Conservation (phyloP, 2,329 filamentous ascomycete genomes). For the Calonectria ilicicola region DNA sequence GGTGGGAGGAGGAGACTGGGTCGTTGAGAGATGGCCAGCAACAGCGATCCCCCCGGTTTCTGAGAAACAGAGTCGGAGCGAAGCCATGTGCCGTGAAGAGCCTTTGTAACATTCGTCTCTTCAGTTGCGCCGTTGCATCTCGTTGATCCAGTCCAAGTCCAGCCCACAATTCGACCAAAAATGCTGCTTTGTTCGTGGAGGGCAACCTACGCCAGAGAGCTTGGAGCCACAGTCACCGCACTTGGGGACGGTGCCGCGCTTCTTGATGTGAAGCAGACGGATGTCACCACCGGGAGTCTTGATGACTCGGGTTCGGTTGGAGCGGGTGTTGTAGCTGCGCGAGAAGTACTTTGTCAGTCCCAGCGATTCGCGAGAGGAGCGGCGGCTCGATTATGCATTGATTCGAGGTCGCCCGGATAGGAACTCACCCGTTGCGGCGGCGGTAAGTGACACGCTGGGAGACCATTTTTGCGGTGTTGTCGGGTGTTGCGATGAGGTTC, state of each 20-base stretch:
- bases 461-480: slow-evolving; percentile 67
- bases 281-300: slow-evolving; percentile 98
- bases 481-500: slow-evolving; percentile 52
- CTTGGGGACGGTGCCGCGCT: slow-evolving; percentile 97
- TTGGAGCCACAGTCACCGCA: slow-evolving; percentile 99
- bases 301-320: slow-evolving; percentile 95
- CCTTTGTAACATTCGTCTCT: background rate
- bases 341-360: slow-evolving; percentile 39
- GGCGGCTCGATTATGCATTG: slow-evolving; percentile 27
- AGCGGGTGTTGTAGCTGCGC: slow-evolving; percentile 94
- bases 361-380: slow-evolving; percentile 24
- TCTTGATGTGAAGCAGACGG: slow-evolving; percentile 99
- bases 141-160: slow-evolving; percentile 25
- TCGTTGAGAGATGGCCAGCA: background rate
- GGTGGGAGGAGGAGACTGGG: slow-evolving; percentile 4
- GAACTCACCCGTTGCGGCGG: slow-evolving; percentile 82
- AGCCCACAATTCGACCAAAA: slow-evolving; percentile 29
- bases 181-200: slow-evolving; percentile 30
- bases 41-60: background rate
- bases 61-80: background rate
- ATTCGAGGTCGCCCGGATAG: slow-evolving; percentile 36
- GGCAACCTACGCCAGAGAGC: slow-evolving; percentile 91
- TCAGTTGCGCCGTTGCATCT: slow-evolving; percentile 12
- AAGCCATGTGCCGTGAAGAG: background rate
- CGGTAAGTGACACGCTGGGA: slow-evolving; percentile 75